phyloP scores from a whole-genome alignment of 306 rosid species.

The Pueraria montana region DNA sequence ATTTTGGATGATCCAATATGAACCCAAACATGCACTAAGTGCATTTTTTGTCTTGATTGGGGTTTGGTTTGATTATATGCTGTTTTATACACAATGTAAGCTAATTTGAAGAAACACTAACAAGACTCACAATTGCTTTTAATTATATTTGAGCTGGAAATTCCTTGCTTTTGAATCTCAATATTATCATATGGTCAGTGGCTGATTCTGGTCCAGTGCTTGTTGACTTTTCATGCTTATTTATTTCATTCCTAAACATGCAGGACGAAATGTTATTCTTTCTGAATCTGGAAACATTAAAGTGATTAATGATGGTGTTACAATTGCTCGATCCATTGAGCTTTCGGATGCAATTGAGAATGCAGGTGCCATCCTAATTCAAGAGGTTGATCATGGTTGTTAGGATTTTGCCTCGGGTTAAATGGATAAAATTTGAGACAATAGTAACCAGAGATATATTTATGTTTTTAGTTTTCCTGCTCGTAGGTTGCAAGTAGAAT shows the following conservation, averaged over 20 bases:
- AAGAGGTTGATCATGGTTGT: constrained; percentile 89
- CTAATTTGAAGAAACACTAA: background rate
- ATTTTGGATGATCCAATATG: background rate
- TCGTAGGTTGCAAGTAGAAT: constrained; percentile 92
- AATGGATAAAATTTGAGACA: constrained; percentile 32
- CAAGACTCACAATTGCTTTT: background rate
- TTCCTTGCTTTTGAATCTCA: background rate
- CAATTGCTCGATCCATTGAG: constrained; percentile 91
- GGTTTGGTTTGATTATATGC: constrained; percentile 1
- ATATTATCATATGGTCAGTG: background rate
- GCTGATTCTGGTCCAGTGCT: constrained; percentile 5
- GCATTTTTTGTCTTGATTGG: constrained; percentile 1
- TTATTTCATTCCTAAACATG: constrained; percentile 41
- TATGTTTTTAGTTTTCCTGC: constrained; percentile 39
- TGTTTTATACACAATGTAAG: constrained; percentile 14
- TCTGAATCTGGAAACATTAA: constrained; percentile 74
- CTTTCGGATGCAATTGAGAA: constrained; percentile 90
- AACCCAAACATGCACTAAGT: background rate
- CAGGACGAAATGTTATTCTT: constrained; percentile 96
- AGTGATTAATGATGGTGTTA: constrained; percentile 92
- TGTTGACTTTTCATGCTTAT: constrained; percentile 37
- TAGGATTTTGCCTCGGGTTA: constrained; percentile 49
- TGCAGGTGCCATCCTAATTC: constrained; percentile 95
- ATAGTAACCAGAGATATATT: constrained; percentile 36
- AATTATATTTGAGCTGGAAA: background rate